phyloP scores from a whole-genome alignment of 116 monocot species.

The Dioscorea cayenensis region DNA sequence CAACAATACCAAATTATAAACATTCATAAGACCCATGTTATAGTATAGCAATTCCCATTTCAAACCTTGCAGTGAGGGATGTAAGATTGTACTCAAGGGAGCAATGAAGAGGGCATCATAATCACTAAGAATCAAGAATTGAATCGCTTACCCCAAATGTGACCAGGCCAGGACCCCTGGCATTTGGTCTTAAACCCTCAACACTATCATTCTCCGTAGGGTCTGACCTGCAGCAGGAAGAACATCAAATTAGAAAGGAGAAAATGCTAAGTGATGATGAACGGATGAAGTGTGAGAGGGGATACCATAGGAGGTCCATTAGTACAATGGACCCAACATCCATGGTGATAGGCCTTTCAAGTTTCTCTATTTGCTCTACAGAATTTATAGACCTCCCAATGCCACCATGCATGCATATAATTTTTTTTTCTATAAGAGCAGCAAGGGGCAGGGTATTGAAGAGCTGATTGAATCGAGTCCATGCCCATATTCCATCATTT shows the following conservation, averaged over 20 bases:
- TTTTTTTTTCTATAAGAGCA: conserved; percentile 97
- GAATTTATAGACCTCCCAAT: conserved; percentile 94
- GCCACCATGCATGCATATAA: conserved; percentile 99
- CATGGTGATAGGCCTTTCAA: conserved; percentile 98
- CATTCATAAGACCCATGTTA: too few relatives aligned
- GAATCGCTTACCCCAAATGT: conserved; percentile 83
- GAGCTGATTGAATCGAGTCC: conserved; percentile 92
- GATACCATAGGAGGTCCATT: conserved; percentile 97
- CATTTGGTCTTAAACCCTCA: conserved; percentile 98
- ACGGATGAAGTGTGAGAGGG: background rate
- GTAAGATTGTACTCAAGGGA: too few relatives aligned
- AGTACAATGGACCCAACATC: conserved; percentile 92
- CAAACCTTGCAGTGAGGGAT: too few relatives aligned
- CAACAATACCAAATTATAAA: too few relatives aligned
- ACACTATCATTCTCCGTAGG: conserved; percentile 98
- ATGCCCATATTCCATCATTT: conserved; percentile 99
- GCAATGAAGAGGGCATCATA: too few relatives aligned
- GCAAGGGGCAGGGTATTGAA: conserved; percentile 94
- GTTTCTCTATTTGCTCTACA: conserved; percentile 95
- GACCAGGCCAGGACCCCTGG: conserved; percentile 95
- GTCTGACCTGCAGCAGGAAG: conserved; percentile 76
- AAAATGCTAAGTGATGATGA: background rate
- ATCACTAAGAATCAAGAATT: too few relatives aligned
- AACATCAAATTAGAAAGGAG: conserved; percentile 5
- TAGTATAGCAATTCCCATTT: too few relatives aligned